Percentiles rank a stretch among this genome's conserved stretches.
Conservation (phyloP, 2,329 filamentous ascomycete species). For the Ophiostoma tasmaniense region DNA sequence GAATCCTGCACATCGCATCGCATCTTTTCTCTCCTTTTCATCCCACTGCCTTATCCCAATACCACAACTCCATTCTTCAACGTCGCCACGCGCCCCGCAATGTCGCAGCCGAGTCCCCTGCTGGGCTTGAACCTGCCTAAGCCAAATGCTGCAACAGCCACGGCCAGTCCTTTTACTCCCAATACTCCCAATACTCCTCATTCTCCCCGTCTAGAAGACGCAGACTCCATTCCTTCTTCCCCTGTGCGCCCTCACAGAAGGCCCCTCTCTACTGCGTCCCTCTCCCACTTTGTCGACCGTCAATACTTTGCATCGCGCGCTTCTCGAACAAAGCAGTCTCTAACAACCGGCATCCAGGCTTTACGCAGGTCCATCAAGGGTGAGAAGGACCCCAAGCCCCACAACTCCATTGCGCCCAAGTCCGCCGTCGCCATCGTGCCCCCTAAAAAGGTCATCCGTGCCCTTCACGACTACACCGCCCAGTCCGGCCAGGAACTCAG, state of each 20-base stretch:
- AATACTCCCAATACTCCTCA: background rate
- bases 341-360: constrained; percentile 49
- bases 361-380: constrained; percentile 85
- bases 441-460: constrained; percentile 96
- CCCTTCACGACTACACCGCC: constrained; percentile 85
- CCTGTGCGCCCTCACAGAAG: background rate
- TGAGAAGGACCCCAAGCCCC: constrained; percentile 67
- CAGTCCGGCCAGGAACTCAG: constrained; percentile 69
- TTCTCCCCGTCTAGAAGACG: background rate
- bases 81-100: constrained; percentile 5
- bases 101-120: constrained; percentile 5
- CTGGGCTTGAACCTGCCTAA: background rate
- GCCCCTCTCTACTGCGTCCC: background rate
- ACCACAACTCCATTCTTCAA: background rate
- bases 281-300: background rate
- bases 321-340: constrained; percentile 30
- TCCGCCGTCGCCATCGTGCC: constrained; percentile 81
- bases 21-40: background rate
- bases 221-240: background rate
- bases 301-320: constrained; percentile 2
- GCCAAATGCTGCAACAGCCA: background rate
- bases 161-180: background rate
- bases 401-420: constrained; percentile 73
- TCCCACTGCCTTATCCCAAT: background rate
- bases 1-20: background rate